These are phyloP conservation scores for Hemileccinum rubropunctum DNA, from an alignment of 768 basidiomycete species.

Conservation along the genomic window DNA sequence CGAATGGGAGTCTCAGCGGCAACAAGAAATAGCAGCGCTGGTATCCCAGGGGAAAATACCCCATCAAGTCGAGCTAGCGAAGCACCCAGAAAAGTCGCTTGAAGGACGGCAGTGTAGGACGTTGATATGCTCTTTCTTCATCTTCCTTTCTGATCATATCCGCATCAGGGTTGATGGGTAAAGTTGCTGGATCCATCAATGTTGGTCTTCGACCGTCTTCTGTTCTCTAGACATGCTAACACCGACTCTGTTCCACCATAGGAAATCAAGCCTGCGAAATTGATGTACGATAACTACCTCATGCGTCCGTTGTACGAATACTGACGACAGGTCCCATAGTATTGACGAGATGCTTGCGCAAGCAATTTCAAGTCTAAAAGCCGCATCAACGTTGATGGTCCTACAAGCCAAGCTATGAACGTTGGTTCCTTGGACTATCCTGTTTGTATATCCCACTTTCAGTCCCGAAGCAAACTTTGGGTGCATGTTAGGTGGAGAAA, in stretches of 20 bases:
- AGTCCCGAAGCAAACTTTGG: no score
- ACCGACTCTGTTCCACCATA: constrained; percentile 17
- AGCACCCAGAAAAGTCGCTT: constrained; percentile 63
- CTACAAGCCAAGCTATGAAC: constrained; percentile 47
- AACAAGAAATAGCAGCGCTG: constrained; percentile 56
- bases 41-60: constrained; percentile 68
- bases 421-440: neutral
- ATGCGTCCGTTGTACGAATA: neutral
- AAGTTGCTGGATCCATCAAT: constrained; percentile 68
- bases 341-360: constrained; percentile 79
- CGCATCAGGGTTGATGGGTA: constrained; percentile 69
- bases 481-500: no score
- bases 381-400: constrained; percentile 40
- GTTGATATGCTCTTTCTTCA: neutral
- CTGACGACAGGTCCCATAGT: constrained; percentile 36
- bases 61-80: constrained; percentile 68
- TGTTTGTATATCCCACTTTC: neutral
- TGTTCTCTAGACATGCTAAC: constrained; percentile 1
- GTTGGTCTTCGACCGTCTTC: constrained; percentile 33
- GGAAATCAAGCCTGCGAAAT: constrained; percentile 83
- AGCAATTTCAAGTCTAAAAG: constrained; percentile 56
- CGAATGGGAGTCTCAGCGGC: constrained; percentile 68
- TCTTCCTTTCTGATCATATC: constrained; percentile 3
- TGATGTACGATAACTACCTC: constrained; percentile 54
- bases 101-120: constrained; percentile 58